A percentile compares a stretch with the other conserved stretches of the same genome.
Evolutionary conservation across 768 basidiomycete species (phyloP).

Genomic region (Tulasnella sp.): DNA sequence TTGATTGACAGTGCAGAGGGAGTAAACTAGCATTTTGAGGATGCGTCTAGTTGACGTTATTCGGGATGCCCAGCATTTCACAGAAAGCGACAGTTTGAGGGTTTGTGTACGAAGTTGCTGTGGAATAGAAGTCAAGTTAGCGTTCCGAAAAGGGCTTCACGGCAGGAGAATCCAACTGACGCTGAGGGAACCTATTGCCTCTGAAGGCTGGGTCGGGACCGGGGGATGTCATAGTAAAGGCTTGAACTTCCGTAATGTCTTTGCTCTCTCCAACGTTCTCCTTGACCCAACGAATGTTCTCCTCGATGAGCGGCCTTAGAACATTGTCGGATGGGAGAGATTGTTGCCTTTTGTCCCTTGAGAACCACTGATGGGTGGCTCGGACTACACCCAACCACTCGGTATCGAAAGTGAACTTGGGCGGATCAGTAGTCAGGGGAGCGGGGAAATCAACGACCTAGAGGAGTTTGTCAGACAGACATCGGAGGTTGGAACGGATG

Average conservation of each 20-base stretch:
- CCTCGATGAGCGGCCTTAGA: constrained; percentile 41
- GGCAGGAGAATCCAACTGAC: not conserved
- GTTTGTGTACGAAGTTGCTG: constrained; percentile 72
- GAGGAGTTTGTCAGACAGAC: not conserved
- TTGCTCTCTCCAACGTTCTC: constrained; percentile 35
- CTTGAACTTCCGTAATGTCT: constrained; percentile 45
- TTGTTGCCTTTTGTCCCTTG: constrained; percentile 37
- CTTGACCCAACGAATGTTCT: constrained; percentile 57
- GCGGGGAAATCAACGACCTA: constrained; percentile 60
- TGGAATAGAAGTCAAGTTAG: constrained; percentile 6
- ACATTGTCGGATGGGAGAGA: constrained; percentile 49
- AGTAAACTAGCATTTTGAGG: too few species aligned
- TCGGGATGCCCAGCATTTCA: constrained; percentile 61
- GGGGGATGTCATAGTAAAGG: constrained; percentile 56
- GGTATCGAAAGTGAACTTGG: constrained; percentile 57
- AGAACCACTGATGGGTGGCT: constrained; percentile 72
- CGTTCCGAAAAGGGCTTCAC: too few species aligned
- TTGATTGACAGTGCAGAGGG: too few species aligned
- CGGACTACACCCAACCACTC: constrained; percentile 92
- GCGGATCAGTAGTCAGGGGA: constrained; percentile 11
- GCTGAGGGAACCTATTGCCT: not conserved
- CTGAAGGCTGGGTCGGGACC: constrained; percentile 27
- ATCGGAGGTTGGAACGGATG: not conserved
- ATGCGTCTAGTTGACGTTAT: constrained; percentile 46
- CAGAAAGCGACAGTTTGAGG: constrained; percentile 86